Conservation (phyloP, 2,329 filamentous ascomycete species). For the Nectriaceae sp. region DNA sequence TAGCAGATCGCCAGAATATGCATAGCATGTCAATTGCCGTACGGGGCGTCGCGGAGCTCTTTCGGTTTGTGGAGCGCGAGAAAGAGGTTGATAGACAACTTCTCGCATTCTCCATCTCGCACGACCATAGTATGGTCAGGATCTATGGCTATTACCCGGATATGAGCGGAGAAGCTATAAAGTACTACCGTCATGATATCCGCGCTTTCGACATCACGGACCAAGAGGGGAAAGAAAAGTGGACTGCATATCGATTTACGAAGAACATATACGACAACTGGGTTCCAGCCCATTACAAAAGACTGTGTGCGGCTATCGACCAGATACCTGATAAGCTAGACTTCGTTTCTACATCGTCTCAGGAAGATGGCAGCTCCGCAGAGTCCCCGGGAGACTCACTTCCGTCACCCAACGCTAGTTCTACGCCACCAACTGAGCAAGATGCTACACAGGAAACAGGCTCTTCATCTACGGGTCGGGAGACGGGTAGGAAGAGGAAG, state of each 20-base stretch:
- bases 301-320: constrained; percentile 12
- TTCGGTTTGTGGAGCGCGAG: not conserved
- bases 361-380: no score
- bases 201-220: constrained; percentile 33
- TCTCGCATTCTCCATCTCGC: not conserved
- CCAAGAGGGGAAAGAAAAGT: constrained; percentile 6
- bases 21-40: not conserved
- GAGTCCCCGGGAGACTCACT: no score
- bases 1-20: not conserved
- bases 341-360: no score
- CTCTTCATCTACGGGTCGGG: no score
- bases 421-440: no score
- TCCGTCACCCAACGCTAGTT: no score
- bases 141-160: not conserved
- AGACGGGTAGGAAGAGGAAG: no score
- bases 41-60: not conserved
- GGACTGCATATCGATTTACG: constrained; percentile 8
- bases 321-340: constrained; percentile 10
- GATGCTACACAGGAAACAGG: no score
- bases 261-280: constrained; percentile 9
- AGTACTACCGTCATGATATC: constrained; percentile 37
- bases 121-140: not conserved
- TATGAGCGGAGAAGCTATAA: not conserved
- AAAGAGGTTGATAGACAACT: not conserved
- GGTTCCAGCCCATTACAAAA: constrained; percentile 7